phyloP scores from a whole-genome alignment of 2,329 filamentous ascomycete genomes.

The Samsoniella hepiali region DNA sequence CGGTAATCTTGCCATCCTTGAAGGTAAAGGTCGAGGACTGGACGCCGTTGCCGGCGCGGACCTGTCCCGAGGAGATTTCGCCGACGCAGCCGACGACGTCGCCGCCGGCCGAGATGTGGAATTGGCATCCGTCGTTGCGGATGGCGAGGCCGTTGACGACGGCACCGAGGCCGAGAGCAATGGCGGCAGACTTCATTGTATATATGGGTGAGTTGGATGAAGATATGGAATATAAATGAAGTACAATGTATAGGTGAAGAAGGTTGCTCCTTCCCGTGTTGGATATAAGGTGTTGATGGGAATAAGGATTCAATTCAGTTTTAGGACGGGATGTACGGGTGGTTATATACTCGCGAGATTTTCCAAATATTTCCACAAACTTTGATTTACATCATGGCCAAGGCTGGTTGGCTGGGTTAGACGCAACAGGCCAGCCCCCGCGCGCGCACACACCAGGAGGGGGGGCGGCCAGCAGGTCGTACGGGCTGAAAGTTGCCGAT shows the following conservation, averaged over 20 bases:
- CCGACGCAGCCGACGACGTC: slow-evolving; percentile 52
- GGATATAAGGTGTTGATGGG: not conserved
- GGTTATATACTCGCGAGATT: slow-evolving; percentile 8
- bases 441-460: not conserved
- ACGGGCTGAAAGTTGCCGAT: not conserved
- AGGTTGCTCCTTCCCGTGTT: not conserved
- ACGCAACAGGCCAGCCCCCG: not conserved
- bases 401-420: not conserved
- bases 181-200: slow-evolving; percentile 20
- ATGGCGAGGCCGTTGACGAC: slow-evolving; percentile 22
- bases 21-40: slow-evolving; percentile 52
- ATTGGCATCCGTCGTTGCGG: slow-evolving; percentile 31
- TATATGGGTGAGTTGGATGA: not conserved
- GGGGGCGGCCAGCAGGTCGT: not conserved
- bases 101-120: slow-evolving; percentile 50
- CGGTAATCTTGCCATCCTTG: slow-evolving; percentile 51
- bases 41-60: slow-evolving; percentile 45
- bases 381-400: slow-evolving; percentile 5
- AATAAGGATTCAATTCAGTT: not conserved
- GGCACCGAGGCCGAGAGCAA: slow-evolving; percentile 22
- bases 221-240: not conserved
- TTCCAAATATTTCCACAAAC: not conserved
- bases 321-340: not conserved
- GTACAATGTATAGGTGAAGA: slow-evolving; percentile 1
- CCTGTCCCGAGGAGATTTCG: slow-evolving; percentile 60